These are phyloP conservation scores for Vitellaria paradoxa DNA, from an alignment of 179 eudicot genomes.

Conservation along the genomic window DNA sequence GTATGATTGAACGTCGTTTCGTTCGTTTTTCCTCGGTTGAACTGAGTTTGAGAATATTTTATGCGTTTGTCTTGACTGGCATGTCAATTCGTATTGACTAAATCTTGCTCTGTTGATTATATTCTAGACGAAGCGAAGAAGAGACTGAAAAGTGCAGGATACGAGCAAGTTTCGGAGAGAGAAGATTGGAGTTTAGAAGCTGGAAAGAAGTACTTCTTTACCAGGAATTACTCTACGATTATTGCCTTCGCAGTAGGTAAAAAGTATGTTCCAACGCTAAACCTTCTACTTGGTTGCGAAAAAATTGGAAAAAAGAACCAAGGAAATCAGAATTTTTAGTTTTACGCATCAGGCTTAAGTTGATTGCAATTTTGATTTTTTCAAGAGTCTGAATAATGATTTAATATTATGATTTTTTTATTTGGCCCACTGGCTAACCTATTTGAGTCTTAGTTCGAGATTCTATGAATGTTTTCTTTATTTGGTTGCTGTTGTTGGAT, in stretches of 20 bases:
- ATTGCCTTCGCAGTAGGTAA: constrained; percentile 90
- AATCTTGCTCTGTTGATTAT: not conserved
- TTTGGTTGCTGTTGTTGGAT: constrained; percentile 15
- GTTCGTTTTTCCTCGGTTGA: not conserved
- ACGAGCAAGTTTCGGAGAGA: constrained; percentile 72
- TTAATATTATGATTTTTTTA: not conserved
- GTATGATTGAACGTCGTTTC: not conserved
- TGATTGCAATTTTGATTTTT: not conserved
- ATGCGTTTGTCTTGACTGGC: not conserved
- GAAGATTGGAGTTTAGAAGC: constrained; percentile 75
- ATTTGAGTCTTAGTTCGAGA: not conserved
- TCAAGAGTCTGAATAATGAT: not conserved
- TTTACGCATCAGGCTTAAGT: not conserved
- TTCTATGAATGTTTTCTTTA: not conserved
- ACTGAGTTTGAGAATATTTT: not conserved
- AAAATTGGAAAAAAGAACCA: not conserved
- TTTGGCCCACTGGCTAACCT: not conserved
- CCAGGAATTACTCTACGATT: constrained; percentile 87
- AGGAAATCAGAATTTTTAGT: not conserved
- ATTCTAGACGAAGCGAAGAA: constrained; percentile 80
- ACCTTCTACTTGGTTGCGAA: not conserved
- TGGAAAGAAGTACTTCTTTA: constrained; percentile 85
- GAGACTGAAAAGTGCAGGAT: constrained; percentile 69
- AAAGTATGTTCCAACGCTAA: constrained; percentile 46
- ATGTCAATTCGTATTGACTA: not conserved